phyloP scores from a whole-genome alignment of 2,329 filamentous ascomycete species.

The Diaporthe australafricana region DNA sequence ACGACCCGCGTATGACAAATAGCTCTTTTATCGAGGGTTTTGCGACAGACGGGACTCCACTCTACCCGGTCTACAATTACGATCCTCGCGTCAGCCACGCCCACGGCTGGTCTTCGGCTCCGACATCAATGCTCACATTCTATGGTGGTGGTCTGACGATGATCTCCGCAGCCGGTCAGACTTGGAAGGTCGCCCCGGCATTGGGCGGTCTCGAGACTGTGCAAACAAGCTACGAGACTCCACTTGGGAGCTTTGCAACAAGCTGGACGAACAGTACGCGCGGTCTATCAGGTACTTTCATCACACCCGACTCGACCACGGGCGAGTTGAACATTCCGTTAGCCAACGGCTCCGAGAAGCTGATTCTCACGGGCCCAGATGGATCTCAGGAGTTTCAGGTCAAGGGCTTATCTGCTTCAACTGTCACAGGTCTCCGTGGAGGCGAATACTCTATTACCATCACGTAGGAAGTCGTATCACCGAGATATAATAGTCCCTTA shows the following conservation, averaged over 20 bases:
- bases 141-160: conserved; percentile 19
- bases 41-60: conserved; percentile 20
- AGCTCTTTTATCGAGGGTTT: conserved; percentile 31
- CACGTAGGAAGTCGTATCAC: neutral
- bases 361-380: neutral
- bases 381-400: neutral
- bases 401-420: neutral
- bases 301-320: neutral
- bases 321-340: neutral
- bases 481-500: neutral
- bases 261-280: neutral
- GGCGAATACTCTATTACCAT: neutral
- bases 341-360: neutral
- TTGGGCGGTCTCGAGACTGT: conserved; percentile 19
- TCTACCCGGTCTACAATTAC: conserved; percentile 23
- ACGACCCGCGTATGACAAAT: conserved; percentile 32
- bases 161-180: conserved; percentile 6
- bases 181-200: conserved; percentile 15
- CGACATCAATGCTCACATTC: conserved; percentile 26
- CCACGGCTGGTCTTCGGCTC: conserved; percentile 30
- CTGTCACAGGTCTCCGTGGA: neutral
- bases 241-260: conserved; percentile 8
- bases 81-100: conserved; percentile 30
- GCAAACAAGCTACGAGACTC: conserved; percentile 6
- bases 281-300: neutral